Evolutionary conservation across 805 yeast genomes (phyloP).

Genomic region (Starmerella cellae): DNA sequence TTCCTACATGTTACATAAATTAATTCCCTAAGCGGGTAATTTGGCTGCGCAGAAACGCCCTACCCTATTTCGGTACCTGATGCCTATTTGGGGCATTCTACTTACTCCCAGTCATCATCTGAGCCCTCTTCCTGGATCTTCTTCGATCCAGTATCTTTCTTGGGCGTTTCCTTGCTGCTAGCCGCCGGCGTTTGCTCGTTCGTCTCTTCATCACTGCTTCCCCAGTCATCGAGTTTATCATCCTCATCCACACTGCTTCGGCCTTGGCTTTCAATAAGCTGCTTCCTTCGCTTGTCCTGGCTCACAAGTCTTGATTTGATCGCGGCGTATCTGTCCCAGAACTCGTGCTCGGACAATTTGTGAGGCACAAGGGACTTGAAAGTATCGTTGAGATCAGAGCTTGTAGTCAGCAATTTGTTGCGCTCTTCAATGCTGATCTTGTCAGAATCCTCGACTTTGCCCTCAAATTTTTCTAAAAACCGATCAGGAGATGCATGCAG

Average conservation of each 20-base stretch:
- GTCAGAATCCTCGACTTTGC: conserved; percentile 2
- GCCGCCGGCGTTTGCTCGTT: not conserved
- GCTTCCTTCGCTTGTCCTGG: conserved; percentile 55
- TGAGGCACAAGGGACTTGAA: conserved; percentile 59
- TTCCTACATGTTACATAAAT: too few species aligned
- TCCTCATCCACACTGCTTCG: conserved; percentile 10
- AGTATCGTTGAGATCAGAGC: conserved; percentile 40
- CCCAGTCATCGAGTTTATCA: conserved; percentile 34
- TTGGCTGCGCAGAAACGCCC: too few species aligned
- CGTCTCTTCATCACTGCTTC: conserved; percentile 26
- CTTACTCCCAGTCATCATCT: conserved; percentile 15
- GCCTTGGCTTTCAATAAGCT: conserved; percentile 36
- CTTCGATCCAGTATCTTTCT: not conserved
- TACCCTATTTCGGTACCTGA: not conserved
- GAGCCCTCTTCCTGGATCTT: conserved; percentile 8
- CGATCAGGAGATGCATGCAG: conserved; percentile 39
- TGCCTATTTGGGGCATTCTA: too few species aligned
- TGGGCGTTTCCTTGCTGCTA: not conserved
- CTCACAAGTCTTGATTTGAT: conserved; percentile 40
- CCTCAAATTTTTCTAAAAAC: conserved; percentile 27
- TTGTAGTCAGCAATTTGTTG: conserved; percentile 32
- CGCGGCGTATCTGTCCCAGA: conserved; percentile 64
- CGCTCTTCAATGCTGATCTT: conserved; percentile 37
- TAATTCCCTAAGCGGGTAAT: too few species aligned
- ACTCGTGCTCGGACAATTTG: conserved; percentile 41